Base-by-base conservation (phyloP, 495 filamentous ascomycete species). In the Talaromyces trachyspermus region DNA sequence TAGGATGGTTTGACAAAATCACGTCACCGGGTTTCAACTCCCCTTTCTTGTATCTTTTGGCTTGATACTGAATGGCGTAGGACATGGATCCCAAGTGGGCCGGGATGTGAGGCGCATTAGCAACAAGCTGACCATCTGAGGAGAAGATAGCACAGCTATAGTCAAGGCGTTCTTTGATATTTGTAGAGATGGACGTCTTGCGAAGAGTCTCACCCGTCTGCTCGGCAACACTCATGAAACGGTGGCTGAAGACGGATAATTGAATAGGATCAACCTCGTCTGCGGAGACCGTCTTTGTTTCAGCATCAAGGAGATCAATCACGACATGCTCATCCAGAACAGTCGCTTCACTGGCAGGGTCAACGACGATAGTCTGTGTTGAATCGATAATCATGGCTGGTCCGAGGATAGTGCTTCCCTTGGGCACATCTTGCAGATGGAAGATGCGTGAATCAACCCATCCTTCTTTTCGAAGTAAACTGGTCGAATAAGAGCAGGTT, bases 141-240 rank as follows among this genome's bases (percentile, higher is more conserved):
- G 95, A 92, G 53, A 98, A 98, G 11, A 98, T 77, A 26, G 92
- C 92, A 54, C 92, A 98, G 2, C 89, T 95, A 54, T 96, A 98
- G 56, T 98, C 92, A 4, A 98, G 77, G 2, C 92, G 82, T 64
- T 98, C 92, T 57, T 98, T 98, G 57, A 98, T 92, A 59, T 98
- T 98, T 4, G 92, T 98, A 48, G 87, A 94, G 39, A 98, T 92
- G 52, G 87, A 91, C 0, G 92, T 98, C 75, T 96, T 98, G 54
- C 97, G 92, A 22, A 98, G 71, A 2, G 92, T 90, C 45, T 89
- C 73, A 4, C 92, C 92, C 91, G 96, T 97, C 61, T 96, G 91
- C 65, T 98, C 92, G 3, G 92, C 92, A 59, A 98, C 97, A 10
- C 91, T 89, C 92, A 98, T 98, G 69, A 98, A 98, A 1, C 92